Conservation (phyloP, 495 filamentous ascomycete species). For the Astrothelium macrocarpum region DNA sequence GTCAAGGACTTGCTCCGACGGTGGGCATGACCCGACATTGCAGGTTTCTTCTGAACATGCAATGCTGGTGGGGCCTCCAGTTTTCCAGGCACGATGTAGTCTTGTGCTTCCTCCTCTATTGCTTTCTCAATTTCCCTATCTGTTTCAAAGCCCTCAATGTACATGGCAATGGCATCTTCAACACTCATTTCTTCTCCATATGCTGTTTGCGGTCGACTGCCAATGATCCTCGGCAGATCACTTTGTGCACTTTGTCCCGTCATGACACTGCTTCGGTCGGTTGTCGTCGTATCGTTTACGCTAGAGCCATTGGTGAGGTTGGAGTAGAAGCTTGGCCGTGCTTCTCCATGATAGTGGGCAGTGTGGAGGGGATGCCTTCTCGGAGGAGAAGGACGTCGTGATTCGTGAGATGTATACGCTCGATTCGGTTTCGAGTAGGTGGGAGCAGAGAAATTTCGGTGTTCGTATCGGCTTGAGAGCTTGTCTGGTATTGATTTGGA, state of each 20-base stretch:
- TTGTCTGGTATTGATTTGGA: constrained; percentile 3
- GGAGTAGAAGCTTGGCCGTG: constrained; percentile 65
- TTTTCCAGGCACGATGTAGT: constrained; percentile 6
- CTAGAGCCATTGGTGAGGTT: constrained; percentile 59
- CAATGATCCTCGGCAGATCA: constrained; percentile 39
- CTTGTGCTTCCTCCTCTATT: neutral
- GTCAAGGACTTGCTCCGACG: constrained; percentile 21
- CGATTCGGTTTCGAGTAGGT: neutral
- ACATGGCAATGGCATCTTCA: constrained; percentile 91
- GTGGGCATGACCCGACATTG: constrained; percentile 7
- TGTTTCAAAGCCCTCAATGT: constrained; percentile 63
- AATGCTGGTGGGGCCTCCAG: constrained; percentile 9
- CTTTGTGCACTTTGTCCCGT: constrained; percentile 70
- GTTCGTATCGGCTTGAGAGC: neutral
- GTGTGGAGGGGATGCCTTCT: neutral
- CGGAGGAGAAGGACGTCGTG: neutral
- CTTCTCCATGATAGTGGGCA: constrained; percentile 34
- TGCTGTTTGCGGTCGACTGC: constrained; percentile 14
- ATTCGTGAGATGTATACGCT: neutral
- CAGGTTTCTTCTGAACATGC: constrained; percentile 3
- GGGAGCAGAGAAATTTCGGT: neutral
- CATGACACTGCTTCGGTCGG: constrained; percentile 70
- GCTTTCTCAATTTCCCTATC: constrained; percentile 10
- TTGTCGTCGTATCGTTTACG: constrained; percentile 55
- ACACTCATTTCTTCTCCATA: constrained; percentile 58